Evolutionary conservation across 2,329 filamentous ascomycete species (phyloP).

Genomic region (Hypomyces perniciosus): DNA sequence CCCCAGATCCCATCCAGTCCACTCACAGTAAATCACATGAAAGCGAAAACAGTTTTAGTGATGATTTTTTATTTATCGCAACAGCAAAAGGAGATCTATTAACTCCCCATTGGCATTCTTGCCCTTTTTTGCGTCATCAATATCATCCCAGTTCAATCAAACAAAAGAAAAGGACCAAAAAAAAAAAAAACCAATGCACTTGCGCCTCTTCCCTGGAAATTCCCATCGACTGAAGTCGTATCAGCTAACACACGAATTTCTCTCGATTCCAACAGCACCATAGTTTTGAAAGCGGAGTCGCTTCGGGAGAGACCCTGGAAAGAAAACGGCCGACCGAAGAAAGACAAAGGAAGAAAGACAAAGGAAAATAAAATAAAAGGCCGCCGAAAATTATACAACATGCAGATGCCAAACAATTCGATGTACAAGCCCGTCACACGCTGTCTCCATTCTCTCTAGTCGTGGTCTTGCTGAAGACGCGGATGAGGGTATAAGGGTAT

Average conservation of each 20-base stretch:
- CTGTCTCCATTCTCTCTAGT: neutral
- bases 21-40: slow-evolving; percentile 1
- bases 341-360: neutral
- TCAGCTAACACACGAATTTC: too few species aligned
- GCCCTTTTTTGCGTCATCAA: slow-evolving; percentile 11
- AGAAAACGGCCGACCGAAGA: neutral
- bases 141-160: slow-evolving; percentile 8
- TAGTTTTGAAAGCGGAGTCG: too few species aligned
- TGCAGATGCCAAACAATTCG: neutral
- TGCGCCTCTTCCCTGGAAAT: neutral
- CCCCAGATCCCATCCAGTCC: too few species aligned
- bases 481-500: too few species aligned
- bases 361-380: neutral
- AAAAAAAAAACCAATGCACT: neutral
- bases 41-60: neutral
- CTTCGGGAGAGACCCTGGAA: neutral
- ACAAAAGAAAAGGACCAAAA: neutral
- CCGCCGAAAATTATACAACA: slow-evolving; percentile 1
- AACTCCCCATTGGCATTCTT: slow-evolving; percentile 11
- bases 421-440: neutral
- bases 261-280: too few species aligned
- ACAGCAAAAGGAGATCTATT: slow-evolving; percentile 8
- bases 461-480: neutral
- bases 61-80: neutral
- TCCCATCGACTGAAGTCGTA: too few species aligned